phyloP scores from a whole-genome alignment of 495 filamentous ascomycete species.

The Hypomontagnella monticulosa region DNA sequence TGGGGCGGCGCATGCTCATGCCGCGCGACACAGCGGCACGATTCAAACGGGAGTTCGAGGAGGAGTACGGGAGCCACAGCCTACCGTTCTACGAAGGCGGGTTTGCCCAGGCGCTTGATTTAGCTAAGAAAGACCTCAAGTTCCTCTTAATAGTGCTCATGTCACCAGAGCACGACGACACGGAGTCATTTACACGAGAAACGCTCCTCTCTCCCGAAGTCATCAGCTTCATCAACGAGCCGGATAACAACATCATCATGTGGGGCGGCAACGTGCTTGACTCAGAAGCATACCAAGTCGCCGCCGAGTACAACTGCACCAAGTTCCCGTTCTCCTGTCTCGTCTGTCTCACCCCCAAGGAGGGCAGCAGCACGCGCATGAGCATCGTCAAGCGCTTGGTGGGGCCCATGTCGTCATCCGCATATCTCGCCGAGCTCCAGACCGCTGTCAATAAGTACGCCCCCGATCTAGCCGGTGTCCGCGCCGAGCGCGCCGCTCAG shows the following conservation, averaged over 20 bases:
- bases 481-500: conserved; percentile 76
- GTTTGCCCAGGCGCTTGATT: conserved; percentile 88
- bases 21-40: conserved; percentile 88
- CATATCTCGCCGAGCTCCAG: conserved; percentile 77
- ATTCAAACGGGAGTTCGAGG: conserved; percentile 91
- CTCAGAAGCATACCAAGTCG: conserved; percentile 91
- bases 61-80: conserved; percentile 78
- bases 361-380: conserved; percentile 85
- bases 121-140: conserved; percentile 88
- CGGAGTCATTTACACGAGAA: conserved; percentile 79
- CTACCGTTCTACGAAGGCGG: conserved; percentile 84
- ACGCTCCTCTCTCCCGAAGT: conserved; percentile 82
- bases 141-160: conserved; percentile 86
- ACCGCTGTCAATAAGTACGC: conserved; percentile 74
- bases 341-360: conserved; percentile 81
- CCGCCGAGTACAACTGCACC: conserved; percentile 80
- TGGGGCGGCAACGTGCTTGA: conserved; percentile 95
- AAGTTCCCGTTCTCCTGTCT: conserved; percentile 91
- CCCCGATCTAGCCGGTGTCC: conserved; percentile 72
- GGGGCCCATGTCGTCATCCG: conserved; percentile 70
- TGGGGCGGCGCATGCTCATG: conserved; percentile 75
- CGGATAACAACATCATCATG: conserved; percentile 77
- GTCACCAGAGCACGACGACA: conserved; percentile 94
- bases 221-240: conserved; percentile 73
- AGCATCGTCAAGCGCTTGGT: conserved; percentile 78